Base-by-base conservation (phyloP, 768 basidiomycete species). In the Kwoniella newhampshirensis region DNA sequence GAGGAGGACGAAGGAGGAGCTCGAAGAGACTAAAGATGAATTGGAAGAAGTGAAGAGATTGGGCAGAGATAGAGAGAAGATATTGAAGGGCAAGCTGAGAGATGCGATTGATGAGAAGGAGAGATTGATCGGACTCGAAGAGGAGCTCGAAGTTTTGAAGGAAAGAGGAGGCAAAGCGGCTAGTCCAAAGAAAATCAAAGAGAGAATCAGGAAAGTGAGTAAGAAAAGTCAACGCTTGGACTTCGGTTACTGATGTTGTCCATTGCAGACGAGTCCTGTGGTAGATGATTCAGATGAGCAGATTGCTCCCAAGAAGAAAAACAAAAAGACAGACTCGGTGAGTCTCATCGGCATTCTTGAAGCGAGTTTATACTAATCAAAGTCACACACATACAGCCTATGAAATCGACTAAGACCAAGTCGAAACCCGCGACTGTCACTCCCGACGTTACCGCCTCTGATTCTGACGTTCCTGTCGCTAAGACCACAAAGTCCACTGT, bases 21-120 rank as follows among this genome's bases (percentile, higher is more conserved):
- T 66, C 18, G 43, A 48, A 3, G 71, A 70, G 44, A 42, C 60
- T 11, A 56, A 61, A 40, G 70, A 71, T 26, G 67, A 69, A 49
- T 26, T 69, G 26, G 59, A 47, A 17, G 59, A 41, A n/a, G 18
- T 58, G 8, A 63, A 59, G 46, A 54, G 62, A 47, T 51, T 45
- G 11, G 51, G 56, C n/a, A 61, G 57, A 44, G 66, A 67, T 32
- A 47, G 64, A 53, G 72, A 71, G 39, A 59, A 60, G 35, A 57
- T 54, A 1, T 48, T 71, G 25, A 70, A 69, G 58, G 36, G 47
- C 4, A 68, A 65, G 51, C 21, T 67, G 23, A 62, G 56, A 36
- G 65, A 59, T 17, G 63, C 64, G 2, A 55, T 27, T 11, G 65
- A 60, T 18, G 57, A 68, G 37, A 41, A 44, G 26, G 68, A 64